phyloP scores from a whole-genome alignment of 169 alveolate genomes.

The Cryptosporidium baileyi region DNA sequence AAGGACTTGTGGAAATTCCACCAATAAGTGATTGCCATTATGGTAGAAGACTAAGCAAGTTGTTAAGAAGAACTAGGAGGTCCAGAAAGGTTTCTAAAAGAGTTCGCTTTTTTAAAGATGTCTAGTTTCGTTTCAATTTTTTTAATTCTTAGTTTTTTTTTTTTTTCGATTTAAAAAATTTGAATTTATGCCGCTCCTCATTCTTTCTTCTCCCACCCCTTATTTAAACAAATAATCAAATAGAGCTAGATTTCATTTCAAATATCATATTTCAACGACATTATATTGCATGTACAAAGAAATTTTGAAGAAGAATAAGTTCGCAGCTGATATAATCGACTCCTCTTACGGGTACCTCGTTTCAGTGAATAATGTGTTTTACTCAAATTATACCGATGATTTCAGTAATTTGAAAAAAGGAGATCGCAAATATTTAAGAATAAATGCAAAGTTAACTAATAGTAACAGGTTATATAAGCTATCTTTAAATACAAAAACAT shows the following conservation, averaged over 20 bases:
- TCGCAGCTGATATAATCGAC: neutral
- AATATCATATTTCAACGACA: no score
- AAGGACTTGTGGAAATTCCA: conserved; percentile 30
- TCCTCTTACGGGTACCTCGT: conserved; percentile 46
- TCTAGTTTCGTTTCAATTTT: neutral
- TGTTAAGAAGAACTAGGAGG: conserved; percentile 19
- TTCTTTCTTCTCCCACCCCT: no score
- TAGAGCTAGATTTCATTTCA: no score
- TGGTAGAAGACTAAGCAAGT: conserved; percentile 38
- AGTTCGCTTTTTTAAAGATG: conserved; percentile 6
- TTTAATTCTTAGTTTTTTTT: neutral
- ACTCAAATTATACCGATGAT: neutral
- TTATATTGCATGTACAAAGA: conserved; percentile 30
- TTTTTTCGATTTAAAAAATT: neutral
- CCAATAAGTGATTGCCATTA: conserved; percentile 10
- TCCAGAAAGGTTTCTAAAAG: conserved; percentile 25
- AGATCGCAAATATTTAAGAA: neutral
- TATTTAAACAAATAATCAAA: no score
- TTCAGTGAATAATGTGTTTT: conserved; percentile 1
- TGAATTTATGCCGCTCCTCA: no score
- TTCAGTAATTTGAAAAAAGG: neutral
- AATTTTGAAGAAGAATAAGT: neutral
- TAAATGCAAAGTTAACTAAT: conserved; percentile 35
- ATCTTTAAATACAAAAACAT: conserved; percentile 21
- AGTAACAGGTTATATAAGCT: conserved; percentile 28